phyloP scores from a whole-genome alignment of 2,329 filamentous ascomycete genomes.

The Pseudofabraea citricarpa region DNA sequence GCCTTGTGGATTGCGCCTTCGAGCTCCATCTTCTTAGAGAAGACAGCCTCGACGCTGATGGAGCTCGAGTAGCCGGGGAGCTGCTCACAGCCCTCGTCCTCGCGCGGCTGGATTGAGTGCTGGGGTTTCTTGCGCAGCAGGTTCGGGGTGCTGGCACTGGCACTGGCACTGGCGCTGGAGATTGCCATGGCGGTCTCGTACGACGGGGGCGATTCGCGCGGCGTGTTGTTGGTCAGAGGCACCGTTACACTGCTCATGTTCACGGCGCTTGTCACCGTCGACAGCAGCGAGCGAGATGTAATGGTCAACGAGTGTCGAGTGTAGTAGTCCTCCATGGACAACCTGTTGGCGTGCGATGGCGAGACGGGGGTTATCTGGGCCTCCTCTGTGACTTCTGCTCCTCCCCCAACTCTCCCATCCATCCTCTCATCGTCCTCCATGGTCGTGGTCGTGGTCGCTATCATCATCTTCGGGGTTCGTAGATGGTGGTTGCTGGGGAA shows the following conservation, averaged over 20 bases:
- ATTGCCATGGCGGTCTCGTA: constrained; percentile 17
- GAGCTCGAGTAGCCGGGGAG: constrained; percentile 54
- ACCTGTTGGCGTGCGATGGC: neutral
- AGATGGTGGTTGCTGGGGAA: too few species aligned
- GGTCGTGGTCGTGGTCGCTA: too few species aligned
- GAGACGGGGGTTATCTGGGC: too few species aligned
- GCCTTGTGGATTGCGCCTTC: constrained; percentile 59
- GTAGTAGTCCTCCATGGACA: neutral
- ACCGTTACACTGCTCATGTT: too few species aligned
- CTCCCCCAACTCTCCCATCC: too few species aligned
- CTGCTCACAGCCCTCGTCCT: constrained; percentile 37
- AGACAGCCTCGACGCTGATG: constrained; percentile 51
- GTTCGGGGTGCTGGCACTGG: too few species aligned
- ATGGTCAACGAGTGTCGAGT: neutral
- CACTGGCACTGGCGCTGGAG: too few species aligned
- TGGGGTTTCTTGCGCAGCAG: too few species aligned
- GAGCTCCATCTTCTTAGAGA: constrained; percentile 62
- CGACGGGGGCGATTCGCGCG: constrained; percentile 13
- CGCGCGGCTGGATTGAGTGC: constrained; percentile 28
- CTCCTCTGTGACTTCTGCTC: too few species aligned
- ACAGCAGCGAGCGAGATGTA: neutral
- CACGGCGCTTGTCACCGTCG: too few species aligned
- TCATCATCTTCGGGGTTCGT: too few species aligned
- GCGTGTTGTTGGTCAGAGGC: neutral
- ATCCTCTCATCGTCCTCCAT: too few species aligned